Base-by-base conservation (phyloP, 106 monocot genomes). In the Dendrobium huoshanense region DNA sequence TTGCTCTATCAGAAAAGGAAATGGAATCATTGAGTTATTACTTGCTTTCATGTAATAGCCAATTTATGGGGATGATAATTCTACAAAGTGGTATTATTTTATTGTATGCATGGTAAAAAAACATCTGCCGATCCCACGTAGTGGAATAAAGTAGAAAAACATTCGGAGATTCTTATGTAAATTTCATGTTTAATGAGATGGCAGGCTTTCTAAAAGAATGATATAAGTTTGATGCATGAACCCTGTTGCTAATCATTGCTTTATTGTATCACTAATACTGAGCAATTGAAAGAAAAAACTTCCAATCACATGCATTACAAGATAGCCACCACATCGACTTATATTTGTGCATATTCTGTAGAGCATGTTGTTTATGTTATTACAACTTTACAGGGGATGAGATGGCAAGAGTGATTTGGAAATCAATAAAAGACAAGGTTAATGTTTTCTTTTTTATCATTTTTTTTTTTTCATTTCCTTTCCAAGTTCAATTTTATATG, bases 391-490 rank as follows among this genome's bases (percentile, higher is more conserved):
- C 83, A 97, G 96, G 96, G 43, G 96, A 97, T 86, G 96, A 97
- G 77, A 97, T 97, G 96, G 92, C 96, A 68, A 80, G 96, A 56
- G 47, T 97, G 48, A 92, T 97, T 81, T 97, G 96, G 96, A 79
- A 97, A 83, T 92, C 87, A 41, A 97, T 97, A 77, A 97, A 97
- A 87, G 92, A 92, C 43, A 97, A 94, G 94, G 96, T 94, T 29
- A 78, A n/a, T 54, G 19, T 55, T 74, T 15, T 42, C 7, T 56
- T 72, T 41, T 9, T 61, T 4, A 37, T 51, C 16, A 1, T 31
- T 27, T 31, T 31, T 54, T 31, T 15, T 27, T 75, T 37, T 70
- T 37, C 48, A 18, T 31, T 49, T 77, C 10, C 19, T 33, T 29
- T 61, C 20, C 13, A 70, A 70, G 37, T 15, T 70, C 70, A 70